Evolutionary conservation across 1,284 basidiomycete genomes (phyloP).

Genomic region (Anthracocystis panici-leucophaei): DNA sequence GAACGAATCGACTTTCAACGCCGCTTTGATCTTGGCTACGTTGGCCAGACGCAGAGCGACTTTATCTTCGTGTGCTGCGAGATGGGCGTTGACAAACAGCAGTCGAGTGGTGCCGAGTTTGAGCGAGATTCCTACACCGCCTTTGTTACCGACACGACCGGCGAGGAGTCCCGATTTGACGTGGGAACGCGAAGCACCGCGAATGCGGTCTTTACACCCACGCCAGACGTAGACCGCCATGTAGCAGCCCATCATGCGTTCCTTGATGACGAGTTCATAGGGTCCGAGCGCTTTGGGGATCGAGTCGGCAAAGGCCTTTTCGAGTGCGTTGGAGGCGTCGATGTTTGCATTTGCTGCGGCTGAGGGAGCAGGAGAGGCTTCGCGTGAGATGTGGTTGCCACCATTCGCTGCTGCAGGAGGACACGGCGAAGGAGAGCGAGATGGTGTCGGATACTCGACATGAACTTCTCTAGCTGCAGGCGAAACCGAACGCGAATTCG

Average conservation of each 20-base stretch:
- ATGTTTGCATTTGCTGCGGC: background rate
- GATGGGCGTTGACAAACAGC: slow-evolving; percentile 86
- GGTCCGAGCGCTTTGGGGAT: slow-evolving; percentile 71
- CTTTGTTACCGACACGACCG: slow-evolving; percentile 82
- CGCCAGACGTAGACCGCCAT: slow-evolving; percentile 67
- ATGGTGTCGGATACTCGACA: slow-evolving; percentile 40
- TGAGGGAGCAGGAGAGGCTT: slow-evolving; percentile 17
- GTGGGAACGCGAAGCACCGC: slow-evolving; percentile 73
- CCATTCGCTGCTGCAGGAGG: background rate
- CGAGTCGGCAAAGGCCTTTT: slow-evolving; percentile 33
- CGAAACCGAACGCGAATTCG: slow-evolving; percentile 16
- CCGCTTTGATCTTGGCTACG: slow-evolving; percentile 72
- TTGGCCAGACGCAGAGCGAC: slow-evolving; percentile 69
- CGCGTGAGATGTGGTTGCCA: slow-evolving; percentile 2
- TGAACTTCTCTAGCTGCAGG: slow-evolving; percentile 30
- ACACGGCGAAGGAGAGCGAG: slow-evolving; percentile 32
- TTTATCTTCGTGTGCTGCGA: slow-evolving; percentile 73
- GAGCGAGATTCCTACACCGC: slow-evolving; percentile 82
- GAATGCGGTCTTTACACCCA: slow-evolving; percentile 55
- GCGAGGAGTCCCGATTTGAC: slow-evolving; percentile 88
- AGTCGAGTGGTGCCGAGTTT: slow-evolving; percentile 80
- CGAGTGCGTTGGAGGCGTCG: slow-evolving; percentile 3
- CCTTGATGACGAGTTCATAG: slow-evolving; percentile 83
- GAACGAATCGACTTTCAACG: slow-evolving; percentile 74
- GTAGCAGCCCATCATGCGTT: slow-evolving; percentile 89